These are phyloP conservation scores for Aotearoamyces nothofagi DNA, from an alignment of 2,329 filamentous ascomycete genomes.

Conservation along the genomic window DNA sequence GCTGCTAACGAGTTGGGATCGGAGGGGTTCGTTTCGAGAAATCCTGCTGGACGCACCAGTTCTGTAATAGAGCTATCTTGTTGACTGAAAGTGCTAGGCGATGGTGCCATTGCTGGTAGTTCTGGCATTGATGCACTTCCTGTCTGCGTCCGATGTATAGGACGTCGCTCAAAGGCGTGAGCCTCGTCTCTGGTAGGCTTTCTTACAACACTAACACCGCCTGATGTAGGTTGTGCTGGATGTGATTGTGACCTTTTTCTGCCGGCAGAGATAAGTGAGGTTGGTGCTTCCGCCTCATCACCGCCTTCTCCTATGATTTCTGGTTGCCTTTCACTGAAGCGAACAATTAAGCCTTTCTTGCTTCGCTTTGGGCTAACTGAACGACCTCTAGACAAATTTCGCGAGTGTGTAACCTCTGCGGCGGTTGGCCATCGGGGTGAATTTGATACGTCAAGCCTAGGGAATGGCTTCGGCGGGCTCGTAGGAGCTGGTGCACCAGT, in stretches of 20 bases:
- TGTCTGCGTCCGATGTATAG: too few species aligned
- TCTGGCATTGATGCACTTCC: too few species aligned
- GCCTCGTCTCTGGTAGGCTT: too few species aligned
- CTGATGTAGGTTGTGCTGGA: constrained; percentile 5
- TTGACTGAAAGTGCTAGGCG: too few species aligned
- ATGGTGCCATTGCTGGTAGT: too few species aligned
- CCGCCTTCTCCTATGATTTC: constrained; percentile 84
- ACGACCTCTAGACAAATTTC: constrained; percentile 5
- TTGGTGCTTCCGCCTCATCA: constrained; percentile 64
- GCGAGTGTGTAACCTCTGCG: constrained; percentile 21
- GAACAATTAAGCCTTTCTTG: constrained; percentile 57
- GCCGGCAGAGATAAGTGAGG: constrained; percentile 51
- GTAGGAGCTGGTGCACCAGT: constrained; percentile 31
- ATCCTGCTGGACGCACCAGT: neutral
- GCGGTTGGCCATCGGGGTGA: constrained; percentile 35
- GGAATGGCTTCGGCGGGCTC: constrained; percentile 11
- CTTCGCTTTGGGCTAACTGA: constrained; percentile 24
- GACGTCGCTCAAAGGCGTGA: too few species aligned
- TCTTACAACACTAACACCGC: constrained; percentile 4
- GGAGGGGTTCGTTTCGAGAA: neutral
- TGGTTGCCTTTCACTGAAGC: constrained; percentile 57
- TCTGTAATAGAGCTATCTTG: too few species aligned
- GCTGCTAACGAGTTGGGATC: constrained; percentile 1
- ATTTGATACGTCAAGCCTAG: constrained; percentile 28
- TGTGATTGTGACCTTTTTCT: constrained; percentile 25